Evolutionary conservation across 805 yeast species (phyloP), one percentile per base, ranked within the genome.

Genomic region (Jamesozyma spencerorum): DNA sequence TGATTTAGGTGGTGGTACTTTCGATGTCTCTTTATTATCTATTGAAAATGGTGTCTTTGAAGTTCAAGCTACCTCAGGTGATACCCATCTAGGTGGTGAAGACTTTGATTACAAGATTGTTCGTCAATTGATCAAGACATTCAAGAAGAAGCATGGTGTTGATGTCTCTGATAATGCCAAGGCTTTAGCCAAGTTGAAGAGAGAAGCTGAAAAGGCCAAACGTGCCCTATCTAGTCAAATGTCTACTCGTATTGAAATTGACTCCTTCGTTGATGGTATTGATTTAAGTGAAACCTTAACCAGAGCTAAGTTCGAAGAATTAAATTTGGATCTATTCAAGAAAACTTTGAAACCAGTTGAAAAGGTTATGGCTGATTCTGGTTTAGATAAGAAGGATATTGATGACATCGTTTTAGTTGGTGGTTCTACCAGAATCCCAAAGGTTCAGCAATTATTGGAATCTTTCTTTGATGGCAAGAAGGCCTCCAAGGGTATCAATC

Each of bases 371-470:
- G 80, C 78, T 67, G 97, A 90, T 67, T 75, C 97, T 55, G 87
- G 88, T 75, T 70, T 85, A 55, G 94, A 85, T 75, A 88, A 90
- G 74, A 77, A 94, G 43, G 79, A 77, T 61, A 94, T 88, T 58
- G 74, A 90, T 69, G 97, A 90, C 74, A 85, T 88, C 63, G 97
- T 88, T 55, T 74, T 88, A 47, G 97, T 88, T 58, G 97, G 97
- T 78, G 97, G 97, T 73, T 88, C 97, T 53, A 88, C 97, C 61
- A 88, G 97, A 83, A 88, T 88, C 75, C 97, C 97, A 76, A 88
- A 85, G 77, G 82, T 90, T 57, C 97, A 88, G 75, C 88, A 88
- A 70, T 79, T 88, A 60, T 95, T 88, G 44, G 84, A 95, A 57
- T 97, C 88, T 71, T 90, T 76, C 84, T 88, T 90, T 81, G 85